These are phyloP conservation scores for Epicoccum sorghinum DNA, from an alignment of 2,329 filamentous ascomycete genomes.

Conservation along the genomic window DNA sequence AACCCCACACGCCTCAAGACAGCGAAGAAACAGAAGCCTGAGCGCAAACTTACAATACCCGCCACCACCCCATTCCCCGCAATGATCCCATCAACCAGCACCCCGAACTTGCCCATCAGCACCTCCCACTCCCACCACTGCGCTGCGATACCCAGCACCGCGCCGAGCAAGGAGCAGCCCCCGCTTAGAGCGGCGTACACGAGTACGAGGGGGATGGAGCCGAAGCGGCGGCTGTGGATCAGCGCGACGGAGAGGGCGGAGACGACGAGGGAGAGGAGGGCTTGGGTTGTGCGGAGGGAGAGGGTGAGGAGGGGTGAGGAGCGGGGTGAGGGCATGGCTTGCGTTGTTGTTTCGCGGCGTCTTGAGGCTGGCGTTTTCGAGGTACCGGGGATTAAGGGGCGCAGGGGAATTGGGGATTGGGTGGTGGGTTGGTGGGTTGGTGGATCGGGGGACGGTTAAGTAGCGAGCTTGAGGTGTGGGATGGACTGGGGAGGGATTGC, in stretches of 20 bases:
- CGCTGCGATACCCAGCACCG: slow-evolving; percentile 24
- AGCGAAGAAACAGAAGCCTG: too few species aligned
- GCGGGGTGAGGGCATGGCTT: not conserved
- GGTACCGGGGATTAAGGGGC: too few species aligned
- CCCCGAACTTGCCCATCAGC: slow-evolving; percentile 21
- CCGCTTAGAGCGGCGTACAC: slow-evolving; percentile 27
- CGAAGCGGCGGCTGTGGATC: slow-evolving; percentile 23
- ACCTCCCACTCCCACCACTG: slow-evolving; percentile 18
- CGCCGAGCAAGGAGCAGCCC: slow-evolving; percentile 23
- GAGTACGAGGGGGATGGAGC: slow-evolving; percentile 14
- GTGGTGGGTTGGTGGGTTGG: too few species aligned
- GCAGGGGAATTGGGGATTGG: too few species aligned
- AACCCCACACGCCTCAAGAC: too few species aligned
- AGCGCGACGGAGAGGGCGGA: slow-evolving; percentile 28
- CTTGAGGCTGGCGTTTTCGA: too few species aligned
- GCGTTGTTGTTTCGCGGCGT: too few species aligned
- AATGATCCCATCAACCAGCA: slow-evolving; percentile 21
- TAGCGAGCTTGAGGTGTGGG: too few species aligned
- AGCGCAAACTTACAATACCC: slow-evolving; percentile 29
- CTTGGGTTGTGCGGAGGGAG: slow-evolving; percentile 26
- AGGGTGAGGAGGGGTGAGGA: slow-evolving; percentile 16
- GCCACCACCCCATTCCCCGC: slow-evolving; percentile 22
- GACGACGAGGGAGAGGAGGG: slow-evolving; percentile 29
- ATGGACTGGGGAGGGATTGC: too few species aligned
- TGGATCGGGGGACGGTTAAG: too few species aligned